phyloP scores from a whole-genome alignment of 75 land plant genomes.

The Azolla pinnata region DNA sequence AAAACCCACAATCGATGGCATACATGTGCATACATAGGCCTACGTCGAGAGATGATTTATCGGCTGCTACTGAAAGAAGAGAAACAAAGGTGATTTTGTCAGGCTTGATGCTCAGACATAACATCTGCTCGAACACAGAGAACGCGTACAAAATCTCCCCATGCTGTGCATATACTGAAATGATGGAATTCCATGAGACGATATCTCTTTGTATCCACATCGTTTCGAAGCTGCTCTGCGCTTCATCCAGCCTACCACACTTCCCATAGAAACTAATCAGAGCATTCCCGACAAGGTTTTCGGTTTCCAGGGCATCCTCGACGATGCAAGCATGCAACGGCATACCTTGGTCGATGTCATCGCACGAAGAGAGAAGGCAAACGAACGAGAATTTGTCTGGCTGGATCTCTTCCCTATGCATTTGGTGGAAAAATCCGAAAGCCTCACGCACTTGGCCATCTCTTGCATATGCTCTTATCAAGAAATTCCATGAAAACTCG shows the following conservation, averaged over 20 bases:
- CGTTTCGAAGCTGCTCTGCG: conserved; percentile 11
- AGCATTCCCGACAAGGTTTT: conserved; percentile 10
- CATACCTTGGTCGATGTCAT: conserved; percentile 9
- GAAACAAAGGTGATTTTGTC: conserved; percentile 6
- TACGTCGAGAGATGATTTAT: background rate
- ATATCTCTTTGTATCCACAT: conserved; percentile 24
- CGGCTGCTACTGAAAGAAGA: conserved; percentile 8
- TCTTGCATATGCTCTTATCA: conserved; percentile 26
- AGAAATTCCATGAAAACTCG: conserved; percentile 28
- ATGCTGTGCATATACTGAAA: conserved; percentile 14
- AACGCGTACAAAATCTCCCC: conserved; percentile 9
- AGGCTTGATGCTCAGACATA: conserved; percentile 2
- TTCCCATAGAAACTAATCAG: conserved; percentile 15
- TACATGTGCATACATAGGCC: conserved; percentile 1
- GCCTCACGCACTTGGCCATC: conserved; percentile 13
- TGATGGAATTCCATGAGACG: conserved; percentile 21
- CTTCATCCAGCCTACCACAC: conserved; percentile 5
- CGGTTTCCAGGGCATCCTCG: conserved; percentile 5
- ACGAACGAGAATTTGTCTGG: conserved; percentile 20
- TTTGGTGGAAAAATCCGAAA: conserved; percentile 13
- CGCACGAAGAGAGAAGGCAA: conserved; percentile 11
- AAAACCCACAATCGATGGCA: background rate
- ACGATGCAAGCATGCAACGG: conserved; percentile 7
- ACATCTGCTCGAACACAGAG: conserved; percentile 6
- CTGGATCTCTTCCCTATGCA: conserved; percentile 9